These are phyloP conservation scores for Phymatotrichopsis omnivora DNA, from an alignment of 2,329 filamentous ascomycete genomes.

Conservation along the genomic window DNA sequence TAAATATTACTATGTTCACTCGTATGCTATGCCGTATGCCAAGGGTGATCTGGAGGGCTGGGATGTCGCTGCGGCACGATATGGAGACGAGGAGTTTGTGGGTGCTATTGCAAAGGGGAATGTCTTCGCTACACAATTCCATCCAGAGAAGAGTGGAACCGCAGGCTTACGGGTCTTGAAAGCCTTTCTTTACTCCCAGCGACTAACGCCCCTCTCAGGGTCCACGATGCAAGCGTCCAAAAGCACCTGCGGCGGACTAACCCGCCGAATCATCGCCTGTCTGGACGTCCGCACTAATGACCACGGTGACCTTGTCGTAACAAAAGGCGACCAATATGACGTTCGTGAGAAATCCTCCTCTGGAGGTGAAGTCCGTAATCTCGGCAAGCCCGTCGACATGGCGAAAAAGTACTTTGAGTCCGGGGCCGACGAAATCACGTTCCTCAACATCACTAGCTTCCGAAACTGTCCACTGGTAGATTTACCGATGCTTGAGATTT, in stretches of 20 bases:
- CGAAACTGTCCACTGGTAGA: conserved; percentile 88
- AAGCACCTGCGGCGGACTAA: conserved; percentile 55
- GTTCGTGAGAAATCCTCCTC: conserved; percentile 68
- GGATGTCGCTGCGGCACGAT: conserved; percentile 82
- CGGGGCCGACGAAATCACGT: conserved; percentile 92
- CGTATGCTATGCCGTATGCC: conserved; percentile 75
- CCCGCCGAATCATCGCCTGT: conserved; percentile 88
- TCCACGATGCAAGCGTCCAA: conserved; percentile 25
- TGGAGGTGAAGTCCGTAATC: conserved; percentile 61
- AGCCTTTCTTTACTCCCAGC: conserved; percentile 69
- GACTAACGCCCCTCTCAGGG: conserved; percentile 14
- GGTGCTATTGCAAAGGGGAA: conserved; percentile 81
- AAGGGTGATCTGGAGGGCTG: conserved; percentile 65
- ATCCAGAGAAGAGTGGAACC: conserved; percentile 91
- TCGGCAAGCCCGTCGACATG: conserved; percentile 95
- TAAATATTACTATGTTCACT: conserved; percentile 99
- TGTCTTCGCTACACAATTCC: conserved; percentile 87
- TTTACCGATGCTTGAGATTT: conserved; percentile 88
- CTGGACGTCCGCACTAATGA: conserved; percentile 94
- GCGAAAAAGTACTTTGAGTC: conserved; percentile 90
- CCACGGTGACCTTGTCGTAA: conserved; percentile 87
- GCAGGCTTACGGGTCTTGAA: conserved; percentile 76
- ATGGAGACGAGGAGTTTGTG: conserved; percentile 81
- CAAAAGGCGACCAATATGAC: conserved; percentile 97
- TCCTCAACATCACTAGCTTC: conserved; percentile 97